These are phyloP conservation scores for Apiospora arundinis DNA, from an alignment of 2,329 filamentous ascomycete genomes.

Conservation along the genomic window DNA sequence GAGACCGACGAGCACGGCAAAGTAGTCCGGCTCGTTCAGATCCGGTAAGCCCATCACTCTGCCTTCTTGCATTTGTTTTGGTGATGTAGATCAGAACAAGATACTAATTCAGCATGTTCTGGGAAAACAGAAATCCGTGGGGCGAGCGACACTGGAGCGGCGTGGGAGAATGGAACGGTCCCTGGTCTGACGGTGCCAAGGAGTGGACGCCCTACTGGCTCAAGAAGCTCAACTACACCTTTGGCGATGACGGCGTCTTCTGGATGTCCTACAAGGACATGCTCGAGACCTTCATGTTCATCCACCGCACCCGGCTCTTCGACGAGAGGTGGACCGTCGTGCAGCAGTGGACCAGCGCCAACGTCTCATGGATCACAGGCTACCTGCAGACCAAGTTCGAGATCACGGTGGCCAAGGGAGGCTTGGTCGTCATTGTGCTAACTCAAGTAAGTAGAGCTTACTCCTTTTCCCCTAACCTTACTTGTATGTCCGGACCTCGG, in stretches of 20 bases:
- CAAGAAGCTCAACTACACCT: constrained; percentile 67
- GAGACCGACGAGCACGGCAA: constrained; percentile 48
- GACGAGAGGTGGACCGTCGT: constrained; percentile 53
- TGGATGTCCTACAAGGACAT: constrained; percentile 55
- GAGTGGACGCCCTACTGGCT: constrained; percentile 80
- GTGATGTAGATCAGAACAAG: too few species aligned
- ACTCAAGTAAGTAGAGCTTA: constrained; percentile 41
- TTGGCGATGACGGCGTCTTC: constrained; percentile 69
- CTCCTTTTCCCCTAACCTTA: constrained; percentile 45
- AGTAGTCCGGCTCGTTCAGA: constrained; percentile 48
- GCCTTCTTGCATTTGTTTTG: background rate
- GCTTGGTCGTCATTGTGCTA: constrained; percentile 51
- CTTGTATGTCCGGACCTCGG: background rate
- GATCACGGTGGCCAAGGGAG: constrained; percentile 48
- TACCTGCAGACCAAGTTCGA: constrained; percentile 53
- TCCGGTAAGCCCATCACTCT: constrained; percentile 44
- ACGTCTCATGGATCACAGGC: constrained; percentile 52
- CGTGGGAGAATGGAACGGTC: constrained; percentile 69
- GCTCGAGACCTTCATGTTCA: constrained; percentile 50
- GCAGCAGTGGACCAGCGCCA: constrained; percentile 51
- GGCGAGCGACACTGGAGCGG: constrained; percentile 56
- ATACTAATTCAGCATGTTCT: too few species aligned
- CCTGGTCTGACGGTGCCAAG: constrained; percentile 76
- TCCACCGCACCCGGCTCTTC: constrained; percentile 54
- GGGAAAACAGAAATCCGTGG: constrained; percentile 68